Evolutionary conservation across 208 protist species (phyloP).

Genomic region (Acanthamoeba comandoni): DNA sequence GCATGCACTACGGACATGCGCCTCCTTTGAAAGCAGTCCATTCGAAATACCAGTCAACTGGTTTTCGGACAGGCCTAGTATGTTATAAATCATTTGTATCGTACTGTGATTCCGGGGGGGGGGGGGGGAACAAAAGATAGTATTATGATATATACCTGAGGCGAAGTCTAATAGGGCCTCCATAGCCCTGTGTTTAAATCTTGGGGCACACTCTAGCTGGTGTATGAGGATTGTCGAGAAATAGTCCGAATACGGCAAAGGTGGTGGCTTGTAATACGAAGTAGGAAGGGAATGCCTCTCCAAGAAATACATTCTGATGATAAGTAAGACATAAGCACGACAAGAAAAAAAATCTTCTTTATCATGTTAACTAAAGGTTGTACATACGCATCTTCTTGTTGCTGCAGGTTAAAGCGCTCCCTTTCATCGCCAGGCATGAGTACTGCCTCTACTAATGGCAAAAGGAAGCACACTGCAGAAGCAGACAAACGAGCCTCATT

Average conservation of each 20-base stretch:
- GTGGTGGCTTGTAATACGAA: constrained; percentile 8
- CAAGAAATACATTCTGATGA: constrained; percentile 11
- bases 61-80: constrained; percentile 10
- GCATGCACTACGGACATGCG: constrained; percentile 28
- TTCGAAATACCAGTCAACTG: constrained; percentile 47
- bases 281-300: constrained; percentile 30
- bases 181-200: constrained; percentile 63
- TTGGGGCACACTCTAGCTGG: constrained; percentile 36
- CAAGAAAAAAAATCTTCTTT: no score
- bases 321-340: not conserved
- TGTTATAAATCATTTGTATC: not conserved
- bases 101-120: not conserved
- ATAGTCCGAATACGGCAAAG: constrained; percentile 40
- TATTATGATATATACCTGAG: not conserved
- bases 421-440: constrained; percentile 55
- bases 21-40: constrained; percentile 50
- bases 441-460: constrained; percentile 54
- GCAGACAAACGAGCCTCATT: constrained; percentile 41
- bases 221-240: constrained; percentile 26
- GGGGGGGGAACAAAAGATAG: not conserved
- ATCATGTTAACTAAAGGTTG: not conserved
- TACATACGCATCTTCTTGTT: constrained; percentile 33
- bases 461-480: constrained; percentile 27
- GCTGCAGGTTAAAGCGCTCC: constrained; percentile 26
- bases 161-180: constrained; percentile 56